Conservation (phyloP, 768 basidiomycete genomes). For the Pholiota molesta region DNA sequence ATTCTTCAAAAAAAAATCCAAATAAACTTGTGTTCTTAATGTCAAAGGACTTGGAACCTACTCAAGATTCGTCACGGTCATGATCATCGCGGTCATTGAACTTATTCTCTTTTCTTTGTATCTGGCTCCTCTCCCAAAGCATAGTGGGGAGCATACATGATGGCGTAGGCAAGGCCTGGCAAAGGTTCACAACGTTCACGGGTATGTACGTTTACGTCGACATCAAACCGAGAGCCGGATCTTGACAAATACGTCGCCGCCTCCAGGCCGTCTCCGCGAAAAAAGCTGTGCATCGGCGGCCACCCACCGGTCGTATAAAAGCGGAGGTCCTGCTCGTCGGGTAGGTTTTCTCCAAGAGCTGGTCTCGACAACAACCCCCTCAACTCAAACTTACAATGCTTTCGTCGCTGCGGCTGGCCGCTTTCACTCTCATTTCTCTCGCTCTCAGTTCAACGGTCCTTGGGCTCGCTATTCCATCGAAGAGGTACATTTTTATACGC, state of each 20-base stretch:
- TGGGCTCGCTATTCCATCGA: slow-evolving; percentile 20
- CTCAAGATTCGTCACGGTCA: too few species aligned
- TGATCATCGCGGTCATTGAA: too few species aligned
- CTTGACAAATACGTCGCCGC: not conserved
- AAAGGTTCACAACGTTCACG: too few species aligned
- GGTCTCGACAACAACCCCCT: slow-evolving; percentile 48
- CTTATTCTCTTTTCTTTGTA: too few species aligned
- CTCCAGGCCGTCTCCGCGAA: not conserved
- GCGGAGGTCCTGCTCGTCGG: not conserved
- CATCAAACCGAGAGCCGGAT: not conserved
- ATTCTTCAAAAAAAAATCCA: too few species aligned
- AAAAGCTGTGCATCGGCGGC: slow-evolving; percentile 4
- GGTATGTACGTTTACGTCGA: too few species aligned
- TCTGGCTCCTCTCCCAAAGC: too few species aligned
- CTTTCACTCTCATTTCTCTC: slow-evolving; percentile 23
- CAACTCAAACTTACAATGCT: slow-evolving; percentile 38
- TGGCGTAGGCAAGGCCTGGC: too few species aligned
- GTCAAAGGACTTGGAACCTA: too few species aligned
- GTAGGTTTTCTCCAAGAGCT: slow-evolving; percentile 19
- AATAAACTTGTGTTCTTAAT: too few species aligned
- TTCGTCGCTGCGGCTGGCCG: slow-evolving; percentile 34
- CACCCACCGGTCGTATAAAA: not conserved
- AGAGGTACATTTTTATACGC: slow-evolving; percentile 19
- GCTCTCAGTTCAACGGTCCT: slow-evolving; percentile 17
- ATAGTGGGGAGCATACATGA: too few species aligned